Evolutionary conservation across 2,329 filamentous ascomycete genomes (phyloP).

Genomic region (Claviceps monticola): DNA sequence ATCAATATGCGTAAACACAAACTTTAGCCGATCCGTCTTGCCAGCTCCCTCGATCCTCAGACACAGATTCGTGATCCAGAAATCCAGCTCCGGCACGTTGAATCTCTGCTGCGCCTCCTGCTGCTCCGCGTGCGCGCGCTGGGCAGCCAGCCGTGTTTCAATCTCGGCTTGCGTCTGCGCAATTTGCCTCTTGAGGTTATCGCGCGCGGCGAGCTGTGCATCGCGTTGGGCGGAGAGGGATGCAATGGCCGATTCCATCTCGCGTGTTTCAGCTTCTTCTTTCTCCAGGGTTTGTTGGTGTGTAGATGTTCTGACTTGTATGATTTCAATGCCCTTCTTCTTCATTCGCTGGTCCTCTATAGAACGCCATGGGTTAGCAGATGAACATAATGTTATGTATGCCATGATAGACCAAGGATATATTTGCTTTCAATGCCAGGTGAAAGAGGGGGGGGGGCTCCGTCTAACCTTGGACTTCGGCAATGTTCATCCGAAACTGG

Average conservation of each 20-base stretch:
- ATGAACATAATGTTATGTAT: background rate
- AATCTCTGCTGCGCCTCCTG: conserved; percentile 73
- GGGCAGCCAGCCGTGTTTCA: conserved; percentile 54
- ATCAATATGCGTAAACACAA: conserved; percentile 76
- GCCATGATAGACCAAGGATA: background rate
- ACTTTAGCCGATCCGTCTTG: conserved; percentile 71
- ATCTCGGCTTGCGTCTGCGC: conserved; percentile 57
- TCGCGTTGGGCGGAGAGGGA: conserved; percentile 46
- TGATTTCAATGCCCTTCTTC: conserved; percentile 74
- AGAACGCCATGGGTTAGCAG: conserved; percentile 1
- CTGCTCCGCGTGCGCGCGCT: conserved; percentile 56
- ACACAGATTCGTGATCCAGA: conserved; percentile 88
- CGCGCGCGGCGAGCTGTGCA: conserved; percentile 41
- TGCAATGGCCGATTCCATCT: conserved; percentile 54
- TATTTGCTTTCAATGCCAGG: background rate
- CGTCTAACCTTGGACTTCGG: conserved; percentile 69
- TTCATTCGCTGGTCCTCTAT: conserved; percentile 85
- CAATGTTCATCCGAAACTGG: conserved; percentile 79
- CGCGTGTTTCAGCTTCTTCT: conserved; percentile 61
- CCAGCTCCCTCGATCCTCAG: conserved; percentile 82
- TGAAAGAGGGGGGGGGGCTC: background rate
- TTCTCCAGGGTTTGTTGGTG: conserved; percentile 64
- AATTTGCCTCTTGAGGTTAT: conserved; percentile 46
- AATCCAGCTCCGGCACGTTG: conserved; percentile 86
- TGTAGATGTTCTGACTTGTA: conserved; percentile 54